Conservation (phyloP, 495 filamentous ascomycete genomes). For the Xylaria acuta region DNA sequence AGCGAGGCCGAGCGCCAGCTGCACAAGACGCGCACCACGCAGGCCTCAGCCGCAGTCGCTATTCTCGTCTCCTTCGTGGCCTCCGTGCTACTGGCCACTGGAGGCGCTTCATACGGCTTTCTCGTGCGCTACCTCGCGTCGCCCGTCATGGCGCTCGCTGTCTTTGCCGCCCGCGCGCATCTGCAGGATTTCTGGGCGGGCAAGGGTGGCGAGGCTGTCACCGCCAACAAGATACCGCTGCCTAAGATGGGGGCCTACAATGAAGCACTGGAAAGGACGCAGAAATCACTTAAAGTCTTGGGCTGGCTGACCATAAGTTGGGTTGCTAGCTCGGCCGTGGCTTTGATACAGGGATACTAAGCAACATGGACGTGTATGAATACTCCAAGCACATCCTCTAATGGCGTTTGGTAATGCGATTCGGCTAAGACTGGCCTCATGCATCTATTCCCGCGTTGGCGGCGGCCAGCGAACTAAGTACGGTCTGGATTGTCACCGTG, state of each 20-base stretch:
- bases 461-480: too few relatives aligned
- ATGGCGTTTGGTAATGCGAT: not conserved
- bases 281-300: conserved; percentile 9
- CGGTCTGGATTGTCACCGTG: not conserved
- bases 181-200: conserved; percentile 28
- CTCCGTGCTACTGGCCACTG: conserved; percentile 24
- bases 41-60: conserved; percentile 41
- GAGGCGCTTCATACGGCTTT: conserved; percentile 26
- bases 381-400: not conserved
- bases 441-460: not conserved
- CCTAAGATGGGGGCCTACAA: conserved; percentile 33
- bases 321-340: conserved; percentile 15
- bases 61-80: conserved; percentile 27
- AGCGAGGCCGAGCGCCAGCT: conserved; percentile 46
- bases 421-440: not conserved
- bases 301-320: conserved; percentile 21
- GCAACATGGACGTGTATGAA: not conserved
- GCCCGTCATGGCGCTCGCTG: conserved; percentile 9
- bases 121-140: conserved; percentile 22
- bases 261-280: conserved; percentile 26
- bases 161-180: conserved; percentile 26
- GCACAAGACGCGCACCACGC: conserved; percentile 50
- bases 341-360: conserved; percentile 16
- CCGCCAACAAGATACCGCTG: conserved; percentile 19
- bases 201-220: conserved; percentile 15